A percentile compares a stretch with the other conserved stretches of the same genome.
Conservation (phyloP, 176 grass and related monocot species). For the Oryza longistaminata region DNA sequence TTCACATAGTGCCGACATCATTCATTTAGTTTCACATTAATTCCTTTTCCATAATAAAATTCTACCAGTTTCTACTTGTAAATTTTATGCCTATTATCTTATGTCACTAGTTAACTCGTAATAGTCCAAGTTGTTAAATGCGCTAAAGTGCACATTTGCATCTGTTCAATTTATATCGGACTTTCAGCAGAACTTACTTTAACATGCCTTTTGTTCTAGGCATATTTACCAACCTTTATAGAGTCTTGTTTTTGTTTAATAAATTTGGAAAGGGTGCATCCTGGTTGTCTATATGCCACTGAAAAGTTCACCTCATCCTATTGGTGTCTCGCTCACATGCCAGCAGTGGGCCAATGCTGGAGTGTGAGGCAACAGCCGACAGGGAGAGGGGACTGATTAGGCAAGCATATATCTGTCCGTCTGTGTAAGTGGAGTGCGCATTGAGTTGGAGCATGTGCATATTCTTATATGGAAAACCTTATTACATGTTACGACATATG, state of each 20-base stretch:
- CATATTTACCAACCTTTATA: neutral
- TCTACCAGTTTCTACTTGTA: neutral
- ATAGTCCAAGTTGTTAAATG: neutral
- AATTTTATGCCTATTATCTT: neutral
- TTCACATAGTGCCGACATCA: neutral
- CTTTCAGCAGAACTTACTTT: slow-evolving; percentile 5
- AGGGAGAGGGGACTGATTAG: too few relatives aligned
- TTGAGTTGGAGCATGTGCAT: too few relatives aligned
- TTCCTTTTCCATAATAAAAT: neutral
- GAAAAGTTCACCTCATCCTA: too few relatives aligned
- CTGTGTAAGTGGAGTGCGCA: too few relatives aligned
- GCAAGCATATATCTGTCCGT: too few relatives aligned
- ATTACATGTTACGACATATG: too few relatives aligned
- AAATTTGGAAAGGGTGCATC: neutral
- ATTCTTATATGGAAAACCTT: too few relatives aligned
- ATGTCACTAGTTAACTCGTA: neutral
- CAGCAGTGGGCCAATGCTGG: too few relatives aligned
- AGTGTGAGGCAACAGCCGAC: too few relatives aligned
- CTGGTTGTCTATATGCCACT: neutral
- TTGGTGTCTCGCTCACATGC: too few relatives aligned
- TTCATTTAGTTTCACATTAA: neutral
- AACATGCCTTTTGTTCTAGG: neutral
- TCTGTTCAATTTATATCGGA: neutral
- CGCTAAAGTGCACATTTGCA: neutral
- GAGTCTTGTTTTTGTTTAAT: neutral